A percentile compares a stretch with the other conserved stretches of the same genome.
These are phyloP conservation scores for Patellaria atrata DNA, from an alignment of 495 filamentous ascomycete genomes.

Conservation along the genomic window DNA sequence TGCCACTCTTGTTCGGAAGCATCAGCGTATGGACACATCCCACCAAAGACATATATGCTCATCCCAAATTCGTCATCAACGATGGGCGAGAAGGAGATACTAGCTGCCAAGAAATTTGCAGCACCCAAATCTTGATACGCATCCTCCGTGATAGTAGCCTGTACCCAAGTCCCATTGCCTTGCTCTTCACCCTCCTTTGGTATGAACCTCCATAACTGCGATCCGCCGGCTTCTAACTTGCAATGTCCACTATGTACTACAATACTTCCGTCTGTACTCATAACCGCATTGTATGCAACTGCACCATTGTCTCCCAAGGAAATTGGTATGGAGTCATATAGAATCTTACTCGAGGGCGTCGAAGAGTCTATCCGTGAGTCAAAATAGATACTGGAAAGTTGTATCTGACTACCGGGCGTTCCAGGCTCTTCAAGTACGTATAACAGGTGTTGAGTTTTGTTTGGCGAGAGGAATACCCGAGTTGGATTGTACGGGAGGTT, in stretches of 20 bases:
- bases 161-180: slow-evolving; percentile 44
- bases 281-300: slow-evolving; percentile 44
- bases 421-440: slow-evolving; percentile 47
- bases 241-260: slow-evolving; percentile 60
- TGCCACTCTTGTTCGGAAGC: slow-evolving; percentile 38
- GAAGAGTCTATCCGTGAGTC: slow-evolving; percentile 38
- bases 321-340: slow-evolving; percentile 50
- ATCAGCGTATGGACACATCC: slow-evolving; percentile 60
- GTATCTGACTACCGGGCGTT: slow-evolving; percentile 27
- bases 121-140: slow-evolving; percentile 27
- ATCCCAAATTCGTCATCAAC: slow-evolving; percentile 36
- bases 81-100: slow-evolving; percentile 50
- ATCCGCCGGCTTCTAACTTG: slow-evolving; percentile 27
- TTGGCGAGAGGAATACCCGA: slow-evolving; percentile 42
- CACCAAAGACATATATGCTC: slow-evolving; percentile 64
- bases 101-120: slow-evolving; percentile 52
- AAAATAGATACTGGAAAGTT: slow-evolving; percentile 51
- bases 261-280: slow-evolving; percentile 52
- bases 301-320: slow-evolving; percentile 37
- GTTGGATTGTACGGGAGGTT: slow-evolving; percentile 63
- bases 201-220: slow-evolving; percentile 42
- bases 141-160: slow-evolving; percentile 21
- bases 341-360: slow-evolving; percentile 37
- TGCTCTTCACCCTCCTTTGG: slow-evolving; percentile 26
- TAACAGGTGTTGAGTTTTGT: slow-evolving; percentile 33